phyloP scores from a whole-genome alignment of 2,329 filamentous ascomycete genomes.

The Fusarium humuli region DNA sequence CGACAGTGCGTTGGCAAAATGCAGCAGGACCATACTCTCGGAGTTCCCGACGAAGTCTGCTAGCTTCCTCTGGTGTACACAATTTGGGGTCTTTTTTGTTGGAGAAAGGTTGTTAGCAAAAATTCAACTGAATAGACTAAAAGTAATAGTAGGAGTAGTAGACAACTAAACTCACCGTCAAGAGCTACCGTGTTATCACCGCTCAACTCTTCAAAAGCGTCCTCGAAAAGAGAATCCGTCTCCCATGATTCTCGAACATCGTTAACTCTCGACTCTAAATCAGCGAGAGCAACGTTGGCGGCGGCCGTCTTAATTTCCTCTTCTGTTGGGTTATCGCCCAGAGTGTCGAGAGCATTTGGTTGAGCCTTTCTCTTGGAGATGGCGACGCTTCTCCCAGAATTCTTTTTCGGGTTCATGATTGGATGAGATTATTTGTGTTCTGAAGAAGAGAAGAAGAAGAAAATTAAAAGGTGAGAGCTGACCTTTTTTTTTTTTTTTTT shows the following conservation, averaged over 20 bases:
- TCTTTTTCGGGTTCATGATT: conserved; percentile 49
- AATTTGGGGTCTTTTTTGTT: conserved; percentile 56
- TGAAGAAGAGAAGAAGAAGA: not conserved
- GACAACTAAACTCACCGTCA: conserved; percentile 57
- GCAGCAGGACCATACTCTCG: conserved; percentile 80
- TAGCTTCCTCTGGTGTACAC: conserved; percentile 77
- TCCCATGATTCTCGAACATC: conserved; percentile 70
- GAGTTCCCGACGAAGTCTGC: conserved; percentile 75
- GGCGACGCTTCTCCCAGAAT: conserved; percentile 48
- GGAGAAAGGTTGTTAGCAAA: conserved; percentile 19
- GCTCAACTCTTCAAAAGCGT: conserved; percentile 68
- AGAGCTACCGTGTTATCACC: conserved; percentile 61
- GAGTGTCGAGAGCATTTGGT: conserved; percentile 52
- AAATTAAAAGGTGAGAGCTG: not conserved
- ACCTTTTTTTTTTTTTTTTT: not conserved
- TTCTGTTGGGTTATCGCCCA: conserved; percentile 51
- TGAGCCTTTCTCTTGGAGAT: conserved; percentile 51
- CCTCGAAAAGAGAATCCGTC: conserved; percentile 72
- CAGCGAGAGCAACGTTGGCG: conserved; percentile 54
- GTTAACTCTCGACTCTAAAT: conserved; percentile 64
- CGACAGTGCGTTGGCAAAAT: conserved; percentile 80
- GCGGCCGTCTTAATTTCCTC: conserved; percentile 53
- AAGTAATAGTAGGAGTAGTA: not conserved
- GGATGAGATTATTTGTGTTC: not conserved
- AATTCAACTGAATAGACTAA: not conserved